Base-by-base conservation (phyloP, 208 protist species). In the Leishmania gerbilli region DNA sequence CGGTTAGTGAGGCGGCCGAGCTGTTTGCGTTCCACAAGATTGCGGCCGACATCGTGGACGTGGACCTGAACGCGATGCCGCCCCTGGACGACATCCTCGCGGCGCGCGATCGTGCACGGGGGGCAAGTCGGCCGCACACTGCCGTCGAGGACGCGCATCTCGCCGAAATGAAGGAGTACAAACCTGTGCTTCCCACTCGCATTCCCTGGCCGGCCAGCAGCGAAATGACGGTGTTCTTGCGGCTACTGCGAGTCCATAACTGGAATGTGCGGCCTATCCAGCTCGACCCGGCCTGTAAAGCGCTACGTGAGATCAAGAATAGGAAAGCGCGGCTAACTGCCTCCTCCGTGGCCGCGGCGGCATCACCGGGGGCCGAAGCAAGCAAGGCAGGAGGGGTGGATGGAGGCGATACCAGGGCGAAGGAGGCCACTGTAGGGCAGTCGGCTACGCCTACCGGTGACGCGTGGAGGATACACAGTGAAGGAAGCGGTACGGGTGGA, bases 221-320 rank as follows among this genome's bases (percentile, higher is more conserved):
- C 37, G 90, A 94, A 37, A 97, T 97, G 93, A 95, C 93, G 11
- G 27, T 81, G 1, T 97, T 97, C 82, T 68, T 97, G 83, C 90
- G 93, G 9, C 79, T 88, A 42, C 79, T 97, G 64, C 90, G 92
- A 8, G 90, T 97, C 55, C 92, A 97, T 67, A 97, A 97, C 83
- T 97, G 94, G 92, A 80, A 76, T 45, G 82, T 95, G 72, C 85
- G 86, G 40, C 60, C 77, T 34, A 74, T 89, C 27, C 74, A 77
- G 19, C 81, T 92, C 21, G 58, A 79, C 27, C 51, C 71, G 2
- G 74, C 87, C 77, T 87, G 82, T 68, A 91, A 89, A 65, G 85
- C 81, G 5, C 67, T 87, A 58, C 77, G 77, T 45, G 84, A 88
- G 75, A 47, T 83, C n/a, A 85, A 80, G 47, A 92, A 93, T 56